phyloP scores from a whole-genome alignment of 768 basidiomycete species.

The Pseudohyphozyma bogoriensis region DNA sequence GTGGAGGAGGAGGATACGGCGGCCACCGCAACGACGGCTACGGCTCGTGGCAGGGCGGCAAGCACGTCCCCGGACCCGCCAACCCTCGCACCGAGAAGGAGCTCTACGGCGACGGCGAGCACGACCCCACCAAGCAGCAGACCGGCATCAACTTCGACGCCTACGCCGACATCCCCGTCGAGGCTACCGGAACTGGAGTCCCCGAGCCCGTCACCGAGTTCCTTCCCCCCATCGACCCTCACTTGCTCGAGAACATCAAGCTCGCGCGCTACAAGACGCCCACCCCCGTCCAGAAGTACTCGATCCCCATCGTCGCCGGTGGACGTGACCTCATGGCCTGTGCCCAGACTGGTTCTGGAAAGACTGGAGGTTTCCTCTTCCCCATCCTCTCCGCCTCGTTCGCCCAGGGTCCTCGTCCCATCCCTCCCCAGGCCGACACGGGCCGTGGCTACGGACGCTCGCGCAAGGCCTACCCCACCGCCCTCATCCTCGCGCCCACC shows the following conservation, averaged over 20 bases:
- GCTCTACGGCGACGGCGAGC: slow-evolving; percentile 79
- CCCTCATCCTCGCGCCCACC: slow-evolving; percentile 94
- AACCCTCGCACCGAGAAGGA: slow-evolving; percentile 90
- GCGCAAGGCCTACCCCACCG: slow-evolving; percentile 91
- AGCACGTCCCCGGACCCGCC: slow-evolving; percentile 69
- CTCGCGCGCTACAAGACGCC: slow-evolving; percentile 88
- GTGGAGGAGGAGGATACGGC: slow-evolving; percentile 28
- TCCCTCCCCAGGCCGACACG: slow-evolving; percentile 47
- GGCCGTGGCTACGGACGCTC: slow-evolving; percentile 50
- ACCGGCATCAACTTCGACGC: slow-evolving; percentile 99
- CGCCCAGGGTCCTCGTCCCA: slow-evolving; percentile 61
- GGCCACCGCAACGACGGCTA: slow-evolving; percentile 39
- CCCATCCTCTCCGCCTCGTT: slow-evolving; percentile 95
- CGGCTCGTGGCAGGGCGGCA: slow-evolving; percentile 81
- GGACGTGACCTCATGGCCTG: slow-evolving; percentile 71
- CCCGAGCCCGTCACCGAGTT: slow-evolving; percentile 86
- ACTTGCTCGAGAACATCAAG: slow-evolving; percentile 88
- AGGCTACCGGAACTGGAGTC: slow-evolving; percentile 93
- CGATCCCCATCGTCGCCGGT: slow-evolving; percentile 89
- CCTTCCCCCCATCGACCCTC: slow-evolving; percentile 78
- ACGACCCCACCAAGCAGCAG: slow-evolving; percentile 77
- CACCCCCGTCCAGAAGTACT: slow-evolving; percentile 99
- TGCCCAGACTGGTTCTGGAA: slow-evolving; percentile 97
- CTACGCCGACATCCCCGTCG: slow-evolving; percentile 98
- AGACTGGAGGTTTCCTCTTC: slow-evolving; percentile 98